Percentiles rank a stretch among this genome's conserved stretches.
These are phyloP conservation scores for Bipolaris victoriae DNA, from an alignment of 2,329 filamentous ascomycete genomes.

Conservation along the genomic window DNA sequence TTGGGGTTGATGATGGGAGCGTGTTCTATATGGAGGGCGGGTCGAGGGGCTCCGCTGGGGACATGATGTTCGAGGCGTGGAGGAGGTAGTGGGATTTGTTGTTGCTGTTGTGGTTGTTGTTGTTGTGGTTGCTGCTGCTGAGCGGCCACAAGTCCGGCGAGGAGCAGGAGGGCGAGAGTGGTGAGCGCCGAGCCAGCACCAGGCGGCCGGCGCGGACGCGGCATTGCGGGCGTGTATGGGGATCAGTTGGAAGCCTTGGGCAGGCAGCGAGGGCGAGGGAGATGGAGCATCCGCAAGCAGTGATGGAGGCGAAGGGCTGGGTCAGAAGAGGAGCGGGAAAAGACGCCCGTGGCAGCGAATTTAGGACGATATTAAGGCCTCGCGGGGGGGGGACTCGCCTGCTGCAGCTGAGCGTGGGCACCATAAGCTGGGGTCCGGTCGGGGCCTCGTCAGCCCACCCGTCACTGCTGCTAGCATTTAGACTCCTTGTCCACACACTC, in stretches of 20 bases:
- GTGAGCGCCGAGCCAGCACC: conserved; percentile 47
- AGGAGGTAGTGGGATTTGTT: background rate
- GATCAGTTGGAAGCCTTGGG: conserved; percentile 37
- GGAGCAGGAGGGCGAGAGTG: conserved; percentile 45
- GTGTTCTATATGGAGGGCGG: conserved; percentile 34
- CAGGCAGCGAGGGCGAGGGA: conserved; percentile 35
- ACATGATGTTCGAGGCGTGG: conserved; percentile 25
- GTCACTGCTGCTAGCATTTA: conserved; percentile 3
- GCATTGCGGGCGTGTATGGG: conserved; percentile 38
- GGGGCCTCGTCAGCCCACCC: conserved; percentile 20
- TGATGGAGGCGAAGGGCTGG: conserved; percentile 17
- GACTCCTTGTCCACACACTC: conserved; percentile 21
- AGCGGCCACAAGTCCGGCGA: conserved; percentile 48
- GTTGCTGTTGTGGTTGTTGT: conserved; percentile 9
- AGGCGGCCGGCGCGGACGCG: conserved; percentile 49
- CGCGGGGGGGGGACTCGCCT: conserved; percentile 28
- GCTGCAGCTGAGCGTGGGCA: conserved; percentile 28
- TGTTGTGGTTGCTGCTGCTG: conserved; percentile 50
- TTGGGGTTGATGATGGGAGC: conserved; percentile 15
- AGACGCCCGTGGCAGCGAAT: conserved; percentile 19
- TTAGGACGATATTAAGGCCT: conserved; percentile 26
- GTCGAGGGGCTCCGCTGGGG: conserved; percentile 33
- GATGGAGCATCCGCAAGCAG: conserved; percentile 43
- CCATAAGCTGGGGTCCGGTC: conserved; percentile 20
- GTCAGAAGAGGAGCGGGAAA: conserved; percentile 11